Conservation (phyloP, 306 rosid genomes). For the Cajanus cajan region DNA sequence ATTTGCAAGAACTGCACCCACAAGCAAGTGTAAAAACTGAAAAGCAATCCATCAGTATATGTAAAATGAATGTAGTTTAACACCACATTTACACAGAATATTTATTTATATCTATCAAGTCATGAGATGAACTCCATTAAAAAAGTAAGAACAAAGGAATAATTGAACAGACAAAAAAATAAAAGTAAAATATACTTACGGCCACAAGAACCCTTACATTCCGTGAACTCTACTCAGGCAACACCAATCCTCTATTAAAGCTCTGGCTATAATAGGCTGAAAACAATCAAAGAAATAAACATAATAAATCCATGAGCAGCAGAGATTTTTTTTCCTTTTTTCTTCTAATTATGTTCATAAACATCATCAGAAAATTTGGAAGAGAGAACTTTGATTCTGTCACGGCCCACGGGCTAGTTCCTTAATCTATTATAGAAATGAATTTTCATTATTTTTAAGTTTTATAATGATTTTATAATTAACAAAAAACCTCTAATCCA, state of each 20-base stretch:
- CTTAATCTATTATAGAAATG: constrained; percentile 28
- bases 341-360: not conserved
- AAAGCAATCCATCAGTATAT: no score
- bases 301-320: not conserved
- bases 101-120: not conserved
- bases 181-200: not conserved
- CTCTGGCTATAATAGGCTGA: not conserved
- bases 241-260: not conserved
- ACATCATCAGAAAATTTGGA: not conserved
- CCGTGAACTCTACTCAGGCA: not conserved
- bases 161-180: not conserved
- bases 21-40: no score
- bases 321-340: no score
- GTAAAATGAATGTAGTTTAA: not conserved
- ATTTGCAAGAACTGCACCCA: no score
- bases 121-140: not conserved
- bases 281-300: not conserved
- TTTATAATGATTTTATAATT: not conserved
- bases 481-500: constrained; percentile 49
- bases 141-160: not conserved
- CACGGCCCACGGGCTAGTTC: not conserved
- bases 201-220: not conserved
- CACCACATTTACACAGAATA: not conserved
- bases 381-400: not conserved
- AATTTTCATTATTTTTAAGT: not conserved